phyloP scores from a whole-genome alignment of 345 rosid genomes.

The Aegle marmelos region DNA sequence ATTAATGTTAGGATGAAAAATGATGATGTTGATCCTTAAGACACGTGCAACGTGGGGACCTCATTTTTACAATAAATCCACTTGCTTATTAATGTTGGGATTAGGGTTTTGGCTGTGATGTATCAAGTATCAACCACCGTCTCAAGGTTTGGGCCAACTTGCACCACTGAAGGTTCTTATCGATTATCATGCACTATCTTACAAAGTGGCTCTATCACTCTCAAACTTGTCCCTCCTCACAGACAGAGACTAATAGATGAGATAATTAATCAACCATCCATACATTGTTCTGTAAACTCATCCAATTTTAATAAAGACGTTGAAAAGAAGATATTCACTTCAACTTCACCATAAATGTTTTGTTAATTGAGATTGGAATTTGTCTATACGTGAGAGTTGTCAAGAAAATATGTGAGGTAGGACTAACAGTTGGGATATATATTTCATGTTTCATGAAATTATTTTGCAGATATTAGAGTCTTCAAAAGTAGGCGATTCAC shows the following conservation, averaged over 20 bases:
- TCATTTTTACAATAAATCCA: not conserved
- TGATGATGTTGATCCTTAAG: not conserved
- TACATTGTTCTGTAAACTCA: not conserved
- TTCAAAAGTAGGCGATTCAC: too few species aligned
- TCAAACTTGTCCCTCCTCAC: not conserved
- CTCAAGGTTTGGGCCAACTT: not conserved
- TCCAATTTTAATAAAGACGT: not conserved
- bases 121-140: not conserved
- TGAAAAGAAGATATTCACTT: too few species aligned
- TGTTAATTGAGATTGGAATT: not conserved
- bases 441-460: not conserved
- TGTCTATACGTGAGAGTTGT: too few species aligned
- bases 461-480: not conserved
- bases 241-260: not conserved
- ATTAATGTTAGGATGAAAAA: not conserved
- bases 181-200: too few species aligned
- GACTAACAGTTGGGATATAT: not conserved
- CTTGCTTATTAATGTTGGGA: not conserved
- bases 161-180: not conserved
- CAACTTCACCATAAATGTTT: not conserved
- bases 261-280: not conserved
- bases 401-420: not conserved
- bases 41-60: not conserved
- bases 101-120: not conserved
- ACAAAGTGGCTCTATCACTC: not conserved